These are phyloP conservation scores for Helicostylum pulchrum DNA, from an alignment of 192 early-diverging fungal species.

Conservation along the genomic window DNA sequence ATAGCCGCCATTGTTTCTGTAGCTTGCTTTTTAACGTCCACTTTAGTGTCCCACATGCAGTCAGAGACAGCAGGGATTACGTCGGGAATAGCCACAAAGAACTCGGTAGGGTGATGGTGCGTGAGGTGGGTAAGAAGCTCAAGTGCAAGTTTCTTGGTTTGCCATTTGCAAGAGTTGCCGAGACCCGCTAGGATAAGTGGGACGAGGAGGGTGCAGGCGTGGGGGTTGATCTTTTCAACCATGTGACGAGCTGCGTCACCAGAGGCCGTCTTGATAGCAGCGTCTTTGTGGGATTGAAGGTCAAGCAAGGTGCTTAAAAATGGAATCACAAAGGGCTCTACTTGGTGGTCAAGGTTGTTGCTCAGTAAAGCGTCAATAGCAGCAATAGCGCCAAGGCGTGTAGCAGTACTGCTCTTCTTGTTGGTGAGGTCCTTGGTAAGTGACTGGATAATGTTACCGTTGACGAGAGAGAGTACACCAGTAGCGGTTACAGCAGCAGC, in stretches of 20 bases:
- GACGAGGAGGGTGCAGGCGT: slow-evolving; percentile 52
- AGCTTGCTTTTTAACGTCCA: slow-evolving; percentile 65
- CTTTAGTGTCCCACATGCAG: slow-evolving; percentile 81
- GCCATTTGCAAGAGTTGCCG: slow-evolving; percentile 74
- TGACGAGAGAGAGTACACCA: too few species aligned
- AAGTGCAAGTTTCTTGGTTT: slow-evolving; percentile 60
- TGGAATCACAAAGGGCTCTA: slow-evolving; percentile 65
- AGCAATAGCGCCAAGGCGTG: slow-evolving; percentile 62
- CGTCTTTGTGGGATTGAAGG: slow-evolving; percentile 55
- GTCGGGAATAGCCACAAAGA: slow-evolving; percentile 51
- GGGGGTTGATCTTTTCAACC: slow-evolving; percentile 41
- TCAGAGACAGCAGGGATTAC: slow-evolving; percentile 73
- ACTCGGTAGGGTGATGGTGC: slow-evolving; percentile 44
- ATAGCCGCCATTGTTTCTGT: slow-evolving; percentile 63
- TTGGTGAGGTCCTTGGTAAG: slow-evolving; percentile 18
- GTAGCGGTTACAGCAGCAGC: too few species aligned
- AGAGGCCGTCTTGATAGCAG: slow-evolving; percentile 42
- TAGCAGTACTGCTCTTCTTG: slow-evolving; percentile 63
- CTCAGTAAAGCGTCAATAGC: slow-evolving; percentile 56
- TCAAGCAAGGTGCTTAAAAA: slow-evolving; percentile 63
- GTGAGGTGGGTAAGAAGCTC: slow-evolving; percentile 44
- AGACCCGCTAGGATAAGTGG: slow-evolving; percentile 63
- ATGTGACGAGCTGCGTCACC: slow-evolving; percentile 42
- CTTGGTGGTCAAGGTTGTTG: slow-evolving; percentile 42
- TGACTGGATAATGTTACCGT: too few species aligned